phyloP scores from a whole-genome alignment of 2,329 filamentous ascomycete species.

The Trichocomaceae sp. region DNA sequence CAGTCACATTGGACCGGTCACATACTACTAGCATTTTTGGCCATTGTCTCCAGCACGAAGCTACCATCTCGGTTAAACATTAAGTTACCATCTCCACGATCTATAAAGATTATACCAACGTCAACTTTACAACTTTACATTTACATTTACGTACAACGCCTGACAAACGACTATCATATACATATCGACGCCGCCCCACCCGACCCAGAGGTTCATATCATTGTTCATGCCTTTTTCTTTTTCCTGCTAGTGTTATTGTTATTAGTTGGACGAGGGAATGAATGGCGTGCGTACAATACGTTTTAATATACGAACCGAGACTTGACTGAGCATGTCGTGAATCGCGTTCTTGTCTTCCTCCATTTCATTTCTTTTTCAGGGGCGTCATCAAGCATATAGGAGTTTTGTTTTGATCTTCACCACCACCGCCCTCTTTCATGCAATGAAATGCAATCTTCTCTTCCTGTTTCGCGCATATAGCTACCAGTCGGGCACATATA shows the following conservation, averaged over 20 bases:
- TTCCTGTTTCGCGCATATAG: background rate
- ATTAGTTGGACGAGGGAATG: background rate
- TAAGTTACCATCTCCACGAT: no score
- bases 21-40: background rate
- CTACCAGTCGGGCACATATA: background rate
- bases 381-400: background rate
- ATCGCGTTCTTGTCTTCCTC: background rate
- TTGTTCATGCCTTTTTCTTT: constrained; percentile 2
- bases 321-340: background rate
- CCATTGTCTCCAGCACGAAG: background rate
- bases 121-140: background rate
- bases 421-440: background rate
- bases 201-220: background rate
- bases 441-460: background rate
- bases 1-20: background rate
- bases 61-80: background rate
- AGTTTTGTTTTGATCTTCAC: background rate
- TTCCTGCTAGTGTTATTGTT: background rate
- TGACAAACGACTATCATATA: background rate
- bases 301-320: background rate
- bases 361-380: background rate
- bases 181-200: background rate
- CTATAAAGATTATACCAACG: background rate
- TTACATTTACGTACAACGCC: background rate
- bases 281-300: background rate